These are phyloP conservation scores for Euphrasia arctica DNA, from an alignment of 305 asterid genomes.

Conservation along the genomic window DNA sequence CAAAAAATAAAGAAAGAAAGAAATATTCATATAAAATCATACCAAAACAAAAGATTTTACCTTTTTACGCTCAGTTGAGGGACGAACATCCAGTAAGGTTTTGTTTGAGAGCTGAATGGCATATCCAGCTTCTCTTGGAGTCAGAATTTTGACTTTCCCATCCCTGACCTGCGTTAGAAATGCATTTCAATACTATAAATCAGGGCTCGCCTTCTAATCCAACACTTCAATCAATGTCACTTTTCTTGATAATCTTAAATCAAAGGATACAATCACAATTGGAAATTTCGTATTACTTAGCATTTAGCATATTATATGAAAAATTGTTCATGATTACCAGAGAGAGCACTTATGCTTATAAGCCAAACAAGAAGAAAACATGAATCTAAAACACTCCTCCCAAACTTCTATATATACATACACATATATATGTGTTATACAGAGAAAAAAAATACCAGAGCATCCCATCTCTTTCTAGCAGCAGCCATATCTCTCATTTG, in stretches of 20 bases:
- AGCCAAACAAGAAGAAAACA: background rate
- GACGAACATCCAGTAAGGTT: constrained; percentile 89
- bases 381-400: background rate
- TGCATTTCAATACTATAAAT: constrained; percentile 18
- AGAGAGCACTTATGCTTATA: no score
- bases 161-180: constrained; percentile 59
- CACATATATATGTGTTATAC: background rate
- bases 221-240: no score
- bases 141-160: constrained; percentile 78
- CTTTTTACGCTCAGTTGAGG: constrained; percentile 74
- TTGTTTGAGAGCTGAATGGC: constrained; percentile 84
- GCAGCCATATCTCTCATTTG: constrained; percentile 93
- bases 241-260: no score
- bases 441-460: constrained; percentile 43
- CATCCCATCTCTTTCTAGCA: constrained; percentile 87
- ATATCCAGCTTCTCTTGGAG: constrained; percentile 98
- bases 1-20: background rate
- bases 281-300: constrained; percentile 2
- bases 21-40: background rate
- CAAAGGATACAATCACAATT: no score
- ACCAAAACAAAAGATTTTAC: constrained; percentile 29
- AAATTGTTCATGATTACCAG: no score
- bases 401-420: no score
- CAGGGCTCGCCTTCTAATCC: constrained; percentile 8
- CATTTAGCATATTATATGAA: constrained; percentile 5